A percentile compares a stretch with the other conserved stretches of the same genome.
These are phyloP conservation scores for Periconia sp. DNA, from an alignment of 2,329 filamentous ascomycete species.

Conservation along the genomic window DNA sequence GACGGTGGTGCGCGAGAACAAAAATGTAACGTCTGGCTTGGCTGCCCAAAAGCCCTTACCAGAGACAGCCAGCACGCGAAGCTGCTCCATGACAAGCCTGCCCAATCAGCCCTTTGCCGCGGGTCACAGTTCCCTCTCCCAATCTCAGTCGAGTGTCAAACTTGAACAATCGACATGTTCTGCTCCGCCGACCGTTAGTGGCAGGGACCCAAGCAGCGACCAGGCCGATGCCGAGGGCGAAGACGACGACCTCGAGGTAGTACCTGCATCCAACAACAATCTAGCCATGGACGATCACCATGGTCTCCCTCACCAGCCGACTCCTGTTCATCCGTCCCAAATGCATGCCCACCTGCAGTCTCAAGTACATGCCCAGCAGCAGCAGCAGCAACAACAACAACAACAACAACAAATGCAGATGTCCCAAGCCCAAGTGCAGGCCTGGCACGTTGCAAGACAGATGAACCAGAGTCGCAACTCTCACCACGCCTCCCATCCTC, in stretches of 20 bases:
- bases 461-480: constrained; percentile 41
- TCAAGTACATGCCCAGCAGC: constrained; percentile 28
- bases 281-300: constrained; percentile 12
- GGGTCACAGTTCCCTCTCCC: constrained; percentile 14
- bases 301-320: constrained; percentile 30
- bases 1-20: constrained; percentile 36
- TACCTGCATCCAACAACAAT: constrained; percentile 29
- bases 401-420: constrained; percentile 26
- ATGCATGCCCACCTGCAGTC: constrained; percentile 23
- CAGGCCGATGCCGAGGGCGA: constrained; percentile 41
- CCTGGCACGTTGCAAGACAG: constrained; percentile 37
- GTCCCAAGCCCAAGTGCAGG: constrained; percentile 26
- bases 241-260: constrained; percentile 36
- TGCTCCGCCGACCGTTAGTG: constrained; percentile 32
- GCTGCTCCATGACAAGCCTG: constrained; percentile 34
- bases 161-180: constrained; percentile 26
- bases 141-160: constrained; percentile 19
- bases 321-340: constrained; percentile 31
- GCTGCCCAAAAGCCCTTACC: constrained; percentile 40
- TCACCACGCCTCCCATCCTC: constrained; percentile 29
- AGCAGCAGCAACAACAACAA: constrained; percentile 27
- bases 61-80: constrained; percentile 17
- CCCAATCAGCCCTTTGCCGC: constrained; percentile 25
- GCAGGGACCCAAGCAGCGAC: constrained; percentile 26
- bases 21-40: constrained; percentile 29